These are phyloP conservation scores for Metschnikowia gruessii DNA, from an alignment of 805 yeast genomes.

Conservation along the genomic window DNA sequence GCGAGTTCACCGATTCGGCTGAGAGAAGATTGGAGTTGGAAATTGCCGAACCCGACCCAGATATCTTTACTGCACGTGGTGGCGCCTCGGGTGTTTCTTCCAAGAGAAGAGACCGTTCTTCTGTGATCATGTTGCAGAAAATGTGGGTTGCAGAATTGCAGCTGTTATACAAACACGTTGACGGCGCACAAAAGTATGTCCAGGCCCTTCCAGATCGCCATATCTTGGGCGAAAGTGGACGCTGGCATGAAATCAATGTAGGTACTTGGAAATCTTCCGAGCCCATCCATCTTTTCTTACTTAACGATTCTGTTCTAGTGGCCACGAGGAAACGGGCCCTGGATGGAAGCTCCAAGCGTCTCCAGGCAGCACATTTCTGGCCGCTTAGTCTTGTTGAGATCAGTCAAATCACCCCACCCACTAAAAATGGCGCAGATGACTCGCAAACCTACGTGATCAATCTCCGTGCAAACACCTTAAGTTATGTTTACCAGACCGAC, in stretches of 20 bases:
- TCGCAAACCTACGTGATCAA: slow-evolving; percentile 40
- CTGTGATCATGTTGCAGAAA: slow-evolving; percentile 69
- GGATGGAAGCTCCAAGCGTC: slow-evolving; percentile 32
- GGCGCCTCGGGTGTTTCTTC: slow-evolving; percentile 10
- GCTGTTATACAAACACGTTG: slow-evolving; percentile 74
- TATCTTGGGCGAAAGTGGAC: slow-evolving; percentile 69
- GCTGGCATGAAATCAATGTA: slow-evolving; percentile 84
- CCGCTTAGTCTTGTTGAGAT: slow-evolving; percentile 61
- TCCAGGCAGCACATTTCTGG: slow-evolving; percentile 77
- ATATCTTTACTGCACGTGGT: slow-evolving; percentile 11
- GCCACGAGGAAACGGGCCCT: slow-evolving; percentile 54
- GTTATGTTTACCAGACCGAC: slow-evolving; percentile 61
- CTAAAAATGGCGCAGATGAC: slow-evolving; percentile 20
- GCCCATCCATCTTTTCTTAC: slow-evolving; percentile 69
- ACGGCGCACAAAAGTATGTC: slow-evolving; percentile 82
- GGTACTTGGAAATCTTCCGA: slow-evolving; percentile 81
- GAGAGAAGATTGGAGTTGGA: slow-evolving; percentile 52
- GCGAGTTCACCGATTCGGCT: slow-evolving; percentile 59
- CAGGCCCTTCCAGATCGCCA: slow-evolving; percentile 79
- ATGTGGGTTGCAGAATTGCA: slow-evolving; percentile 78
- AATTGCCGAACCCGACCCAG: slow-evolving; percentile 22
- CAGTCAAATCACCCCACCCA: slow-evolving; percentile 34
- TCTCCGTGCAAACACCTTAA: slow-evolving; percentile 45
- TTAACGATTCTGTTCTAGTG: slow-evolving; percentile 73
- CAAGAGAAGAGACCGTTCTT: slow-evolving; percentile 55